Evolutionary conservation across 176 grass and related monocot species (phyloP).

Genomic region (Zizania latifolia): DNA sequence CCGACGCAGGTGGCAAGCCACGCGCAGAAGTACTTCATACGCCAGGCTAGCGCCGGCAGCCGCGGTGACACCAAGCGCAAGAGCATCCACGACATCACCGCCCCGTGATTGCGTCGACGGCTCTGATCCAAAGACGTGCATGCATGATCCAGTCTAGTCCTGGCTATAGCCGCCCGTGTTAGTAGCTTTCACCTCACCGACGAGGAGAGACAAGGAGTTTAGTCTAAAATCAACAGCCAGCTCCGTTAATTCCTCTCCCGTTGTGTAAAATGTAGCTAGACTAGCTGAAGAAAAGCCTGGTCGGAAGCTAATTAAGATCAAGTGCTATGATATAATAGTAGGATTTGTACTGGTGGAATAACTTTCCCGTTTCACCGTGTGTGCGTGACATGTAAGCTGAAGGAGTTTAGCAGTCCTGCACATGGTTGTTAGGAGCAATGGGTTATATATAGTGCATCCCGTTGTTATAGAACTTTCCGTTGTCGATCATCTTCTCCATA

Average conservation of each 20-base stretch:
- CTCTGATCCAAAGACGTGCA: background rate
- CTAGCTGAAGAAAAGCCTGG: background rate
- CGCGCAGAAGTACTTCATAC: slow-evolving; percentile 90
- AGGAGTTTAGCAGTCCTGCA: slow-evolving; percentile 1
- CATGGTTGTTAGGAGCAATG: background rate
- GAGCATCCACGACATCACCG: slow-evolving; percentile 96
- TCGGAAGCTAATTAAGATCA: background rate
- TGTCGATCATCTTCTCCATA: background rate
- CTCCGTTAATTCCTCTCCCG: too few relatives aligned
- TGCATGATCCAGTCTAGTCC: background rate
- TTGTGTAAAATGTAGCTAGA: background rate
- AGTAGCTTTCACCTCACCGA: too few relatives aligned
- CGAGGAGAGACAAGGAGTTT: too few relatives aligned
- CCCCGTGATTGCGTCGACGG: slow-evolving; percentile 8
- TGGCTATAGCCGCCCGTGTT: too few relatives aligned
- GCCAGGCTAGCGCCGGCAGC: slow-evolving; percentile 46
- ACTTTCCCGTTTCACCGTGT: background rate
- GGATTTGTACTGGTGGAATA: slow-evolving; percentile 18
- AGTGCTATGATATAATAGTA: background rate
- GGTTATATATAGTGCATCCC: background rate
- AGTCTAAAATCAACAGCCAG: too few relatives aligned
- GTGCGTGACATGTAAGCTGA: background rate
- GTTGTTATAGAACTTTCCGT: too few relatives aligned
- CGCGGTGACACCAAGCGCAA: slow-evolving; percentile 67
- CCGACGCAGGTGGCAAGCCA: slow-evolving; percentile 94